phyloP scores from a whole-genome alignment of 345 rosid genomes.

The Cochlearia excelsa region DNA sequence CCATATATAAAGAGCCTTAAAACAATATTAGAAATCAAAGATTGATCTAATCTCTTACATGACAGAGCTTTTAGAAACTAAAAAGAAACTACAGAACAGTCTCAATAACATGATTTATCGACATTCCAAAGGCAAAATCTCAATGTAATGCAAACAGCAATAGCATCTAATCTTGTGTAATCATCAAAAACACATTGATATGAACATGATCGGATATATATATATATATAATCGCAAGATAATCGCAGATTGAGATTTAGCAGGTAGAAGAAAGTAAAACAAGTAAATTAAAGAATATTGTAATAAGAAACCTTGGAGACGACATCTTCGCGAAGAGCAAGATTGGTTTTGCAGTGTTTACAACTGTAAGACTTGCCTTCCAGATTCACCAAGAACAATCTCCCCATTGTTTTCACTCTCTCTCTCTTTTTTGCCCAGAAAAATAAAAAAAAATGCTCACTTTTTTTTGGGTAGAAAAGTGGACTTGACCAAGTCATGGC shows the following conservation, averaged over 20 bases:
- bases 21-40: slow-evolving; percentile 7
- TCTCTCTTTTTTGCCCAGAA: too few species aligned
- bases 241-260: too few species aligned
- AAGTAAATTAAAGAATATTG: too few species aligned
- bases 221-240: too few species aligned
- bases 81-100: not conserved
- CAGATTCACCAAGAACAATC: slow-evolving; percentile 56
- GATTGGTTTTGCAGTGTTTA: slow-evolving; percentile 64
- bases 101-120: too few species aligned
- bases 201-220: too few species aligned
- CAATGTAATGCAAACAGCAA: too few species aligned
- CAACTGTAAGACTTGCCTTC: slow-evolving; percentile 64
- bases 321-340: slow-evolving; percentile 55
- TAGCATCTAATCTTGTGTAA: slow-evolving; percentile 3
- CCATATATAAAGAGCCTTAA: not conserved
- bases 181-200: slow-evolving; percentile 12
- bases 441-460: too few species aligned
- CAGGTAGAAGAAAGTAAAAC: too few species aligned
- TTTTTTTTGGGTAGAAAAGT: too few species aligned
- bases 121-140: too few species aligned
- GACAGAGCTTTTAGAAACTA: not conserved
- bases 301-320: slow-evolving; percentile 52
- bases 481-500: too few species aligned
- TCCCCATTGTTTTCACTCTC: slow-evolving; percentile 49
- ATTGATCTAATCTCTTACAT: slow-evolving; percentile 13